Evolutionary conservation across 192 early-diverging fungal species (phyloP).

Genomic region (Coemansia sp.): DNA sequence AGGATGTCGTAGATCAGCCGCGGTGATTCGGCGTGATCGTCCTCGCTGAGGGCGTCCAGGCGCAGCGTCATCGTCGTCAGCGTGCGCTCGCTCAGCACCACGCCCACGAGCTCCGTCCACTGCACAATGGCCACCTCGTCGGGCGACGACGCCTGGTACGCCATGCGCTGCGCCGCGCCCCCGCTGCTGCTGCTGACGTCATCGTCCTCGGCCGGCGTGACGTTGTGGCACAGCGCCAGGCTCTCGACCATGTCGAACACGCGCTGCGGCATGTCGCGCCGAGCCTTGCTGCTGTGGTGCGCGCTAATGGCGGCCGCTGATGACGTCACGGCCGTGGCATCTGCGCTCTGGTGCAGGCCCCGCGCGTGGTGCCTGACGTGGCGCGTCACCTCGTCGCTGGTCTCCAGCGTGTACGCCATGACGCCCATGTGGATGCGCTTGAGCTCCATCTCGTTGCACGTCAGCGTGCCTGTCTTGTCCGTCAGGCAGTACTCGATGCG

Average conservation of each 20-base stretch:
- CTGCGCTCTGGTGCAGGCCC: neutral
- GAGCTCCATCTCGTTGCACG: constrained; percentile 96
- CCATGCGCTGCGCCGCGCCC: constrained; percentile 31
- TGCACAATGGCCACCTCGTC: constrained; percentile 95
- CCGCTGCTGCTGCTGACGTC: neutral
- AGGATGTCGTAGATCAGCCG: constrained; percentile 73
- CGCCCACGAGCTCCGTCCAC: constrained; percentile 87
- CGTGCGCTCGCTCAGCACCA: constrained; percentile 79
- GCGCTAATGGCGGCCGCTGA: neutral
- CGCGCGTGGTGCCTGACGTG: constrained; percentile 52
- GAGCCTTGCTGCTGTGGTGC: constrained; percentile 55
- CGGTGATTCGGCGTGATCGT: constrained; percentile 26
- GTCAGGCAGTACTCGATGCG: constrained; percentile 90
- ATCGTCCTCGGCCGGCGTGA: constrained; percentile 56
- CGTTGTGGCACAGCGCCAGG: constrained; percentile 90
- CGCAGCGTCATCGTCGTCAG: constrained; percentile 66
- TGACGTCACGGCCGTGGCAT: neutral
- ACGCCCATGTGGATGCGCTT: constrained; percentile 95
- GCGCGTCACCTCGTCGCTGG: constrained; percentile 83
- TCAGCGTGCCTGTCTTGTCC: constrained; percentile 96
- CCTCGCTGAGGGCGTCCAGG: constrained; percentile 42
- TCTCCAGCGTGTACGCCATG: constrained; percentile 87
- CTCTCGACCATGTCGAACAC: constrained; percentile 87
- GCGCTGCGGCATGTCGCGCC: constrained; percentile 81
- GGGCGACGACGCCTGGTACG: constrained; percentile 94